phyloP scores from a whole-genome alignment of 116 monocot species.

The Posidonia oceanica region DNA sequence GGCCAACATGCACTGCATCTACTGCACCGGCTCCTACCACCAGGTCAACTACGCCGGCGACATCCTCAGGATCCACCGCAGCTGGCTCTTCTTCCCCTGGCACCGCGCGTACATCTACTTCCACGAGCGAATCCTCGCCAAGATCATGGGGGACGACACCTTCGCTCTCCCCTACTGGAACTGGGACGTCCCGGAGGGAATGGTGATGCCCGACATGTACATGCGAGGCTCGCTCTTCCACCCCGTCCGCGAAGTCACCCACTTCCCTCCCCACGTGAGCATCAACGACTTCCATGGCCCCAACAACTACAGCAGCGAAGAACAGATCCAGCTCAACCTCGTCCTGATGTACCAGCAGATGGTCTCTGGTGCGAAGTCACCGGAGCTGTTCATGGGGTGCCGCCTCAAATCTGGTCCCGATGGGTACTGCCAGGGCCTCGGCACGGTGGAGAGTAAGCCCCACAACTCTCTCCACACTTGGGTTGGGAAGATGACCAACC shows the following conservation, averaged over 20 bases:
- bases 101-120: slow-evolving; percentile 43
- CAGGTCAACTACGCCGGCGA: slow-evolving; percentile 13
- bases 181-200: slow-evolving; percentile 36
- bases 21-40: slow-evolving; percentile 25
- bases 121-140: slow-evolving; percentile 40
- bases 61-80: slow-evolving; percentile 24
- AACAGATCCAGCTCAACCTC: slow-evolving; percentile 18
- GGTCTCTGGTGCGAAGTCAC: slow-evolving; percentile 19
- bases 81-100: slow-evolving; percentile 44
- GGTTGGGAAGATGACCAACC: slow-evolving; percentile 6
- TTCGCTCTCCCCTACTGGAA: slow-evolving; percentile 43
- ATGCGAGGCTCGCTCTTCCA: slow-evolving; percentile 10
- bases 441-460: slow-evolving; percentile 19
- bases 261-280: slow-evolving; percentile 11
- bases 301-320: not conserved
- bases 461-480: slow-evolving; percentile 21
- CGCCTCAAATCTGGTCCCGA: slow-evolving; percentile 12
- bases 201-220: slow-evolving; percentile 26
- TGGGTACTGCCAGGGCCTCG: slow-evolving; percentile 7
- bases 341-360: slow-evolving; percentile 30
- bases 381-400: slow-evolving; percentile 28
- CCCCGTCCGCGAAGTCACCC: not conserved
- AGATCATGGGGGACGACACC: slow-evolving; percentile 33
- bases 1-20: slow-evolving; percentile 26
- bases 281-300: slow-evolving; percentile 11